Evolutionary conservation across 164 flowering plant genomes (phyloP).

Genomic region (Pachysandra terminalis): DNA sequence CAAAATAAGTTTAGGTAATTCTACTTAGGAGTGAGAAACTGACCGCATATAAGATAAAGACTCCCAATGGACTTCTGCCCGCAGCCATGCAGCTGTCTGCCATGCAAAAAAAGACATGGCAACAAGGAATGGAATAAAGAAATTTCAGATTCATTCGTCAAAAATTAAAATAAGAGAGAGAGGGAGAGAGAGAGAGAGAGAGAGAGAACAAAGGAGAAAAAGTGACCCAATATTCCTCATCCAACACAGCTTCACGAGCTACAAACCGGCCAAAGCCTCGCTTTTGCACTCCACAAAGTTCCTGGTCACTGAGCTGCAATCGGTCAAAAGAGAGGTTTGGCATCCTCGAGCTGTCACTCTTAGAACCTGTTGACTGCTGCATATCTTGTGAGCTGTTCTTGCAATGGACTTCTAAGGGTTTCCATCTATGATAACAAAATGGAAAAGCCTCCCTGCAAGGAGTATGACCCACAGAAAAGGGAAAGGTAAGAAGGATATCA

Average conservation of each 20-base stretch:
- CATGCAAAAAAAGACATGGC: conserved; percentile 17
- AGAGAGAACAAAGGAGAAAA: conserved; percentile 10
- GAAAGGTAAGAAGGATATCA: background rate
- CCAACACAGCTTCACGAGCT: conserved; percentile 60
- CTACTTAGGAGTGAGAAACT: conserved; percentile 15
- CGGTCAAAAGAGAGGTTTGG: conserved; percentile 53
- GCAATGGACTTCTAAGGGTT: conserved; percentile 38
- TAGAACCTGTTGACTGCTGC: conserved; percentile 33
- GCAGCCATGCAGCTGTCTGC: conserved; percentile 77
- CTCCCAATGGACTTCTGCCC: conserved; percentile 73
- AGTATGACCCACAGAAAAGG: background rate
- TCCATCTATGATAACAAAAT: conserved; percentile 29
- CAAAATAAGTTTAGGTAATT: background rate
- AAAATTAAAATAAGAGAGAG: background rate
- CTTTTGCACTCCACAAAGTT: conserved; percentile 28
- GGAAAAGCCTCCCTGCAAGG: conserved; percentile 41
- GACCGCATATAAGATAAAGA: conserved; percentile 51
- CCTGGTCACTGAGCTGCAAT: conserved; percentile 48
- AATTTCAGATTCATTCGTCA: conserved; percentile 4
- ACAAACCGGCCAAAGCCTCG: conserved; percentile 45
- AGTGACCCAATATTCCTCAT: conserved; percentile 72
- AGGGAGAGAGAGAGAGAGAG: too few relatives aligned
- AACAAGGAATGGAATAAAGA: conserved; percentile 13
- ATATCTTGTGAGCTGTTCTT: conserved; percentile 28
- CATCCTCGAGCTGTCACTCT: conserved; percentile 29